Conservation (phyloP, 192 early-diverging fungal genomes). For the Coemansia sp. region DNA sequence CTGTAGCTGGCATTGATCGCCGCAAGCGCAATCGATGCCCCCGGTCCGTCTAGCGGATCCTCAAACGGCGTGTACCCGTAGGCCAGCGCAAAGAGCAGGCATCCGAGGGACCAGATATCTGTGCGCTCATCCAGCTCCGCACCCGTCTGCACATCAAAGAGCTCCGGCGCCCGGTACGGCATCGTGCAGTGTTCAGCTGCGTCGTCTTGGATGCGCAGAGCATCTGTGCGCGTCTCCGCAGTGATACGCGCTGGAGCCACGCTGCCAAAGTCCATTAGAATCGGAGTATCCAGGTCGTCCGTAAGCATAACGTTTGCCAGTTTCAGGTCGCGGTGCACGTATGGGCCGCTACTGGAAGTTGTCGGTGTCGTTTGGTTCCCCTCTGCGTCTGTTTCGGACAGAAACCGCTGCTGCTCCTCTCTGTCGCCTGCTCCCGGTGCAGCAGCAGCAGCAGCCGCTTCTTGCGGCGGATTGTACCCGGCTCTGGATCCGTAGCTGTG, state of each 20-base stretch:
- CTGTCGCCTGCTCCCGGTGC: not conserved
- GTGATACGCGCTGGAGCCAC: slow-evolving; percentile 58
- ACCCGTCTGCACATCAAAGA: slow-evolving; percentile 74
- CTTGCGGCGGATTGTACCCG: slow-evolving; percentile 14
- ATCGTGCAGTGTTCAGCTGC: slow-evolving; percentile 70
- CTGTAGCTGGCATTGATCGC: slow-evolving; percentile 64
- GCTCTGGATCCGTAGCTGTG: slow-evolving; percentile 45
- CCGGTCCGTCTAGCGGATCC: slow-evolving; percentile 57
- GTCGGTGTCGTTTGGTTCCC: not conserved
- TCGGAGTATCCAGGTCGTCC: slow-evolving; percentile 64
- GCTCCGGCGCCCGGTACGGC: slow-evolving; percentile 76
- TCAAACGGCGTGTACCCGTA: slow-evolving; percentile 73
- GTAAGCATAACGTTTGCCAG: slow-evolving; percentile 69
- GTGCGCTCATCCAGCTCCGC: slow-evolving; percentile 64
- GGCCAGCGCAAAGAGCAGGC: slow-evolving; percentile 70
- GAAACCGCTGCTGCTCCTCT: not conserved
- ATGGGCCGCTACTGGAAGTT: slow-evolving; percentile 36
- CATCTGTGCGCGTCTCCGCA: slow-evolving; percentile 58
- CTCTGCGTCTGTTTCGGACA: not conserved
- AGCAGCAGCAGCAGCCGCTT: not conserved
- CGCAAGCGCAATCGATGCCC: slow-evolving; percentile 70
- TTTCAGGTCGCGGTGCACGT: slow-evolving; percentile 76
- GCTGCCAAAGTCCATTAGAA: slow-evolving; percentile 81
- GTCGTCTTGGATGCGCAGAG: slow-evolving; percentile 68
- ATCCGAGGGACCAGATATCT: slow-evolving; percentile 79